phyloP scores from a whole-genome alignment of 352 stramenopile genomes.

The Pythium phragmiticola region DNA sequence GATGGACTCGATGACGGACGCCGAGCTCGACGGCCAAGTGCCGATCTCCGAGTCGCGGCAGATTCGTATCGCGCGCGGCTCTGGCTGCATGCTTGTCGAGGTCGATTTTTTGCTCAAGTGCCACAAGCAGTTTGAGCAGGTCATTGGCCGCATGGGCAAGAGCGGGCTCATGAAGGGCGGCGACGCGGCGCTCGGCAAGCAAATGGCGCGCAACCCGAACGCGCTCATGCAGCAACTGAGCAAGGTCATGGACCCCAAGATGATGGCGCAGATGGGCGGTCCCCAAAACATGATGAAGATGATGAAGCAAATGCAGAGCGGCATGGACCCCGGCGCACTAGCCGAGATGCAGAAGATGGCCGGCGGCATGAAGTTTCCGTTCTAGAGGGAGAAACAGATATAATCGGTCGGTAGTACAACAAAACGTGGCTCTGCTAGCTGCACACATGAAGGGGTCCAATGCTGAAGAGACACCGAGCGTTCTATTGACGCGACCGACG shows the following conservation, averaged over 20 bases:
- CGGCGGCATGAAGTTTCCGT: slow-evolving; percentile 81
- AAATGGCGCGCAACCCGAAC: slow-evolving; percentile 96
- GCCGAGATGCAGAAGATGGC: slow-evolving; percentile 84
- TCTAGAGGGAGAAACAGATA: slow-evolving; percentile 34
- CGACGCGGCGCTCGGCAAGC: slow-evolving; percentile 86
- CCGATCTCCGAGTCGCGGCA: slow-evolving; percentile 67
- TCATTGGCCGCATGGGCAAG: slow-evolving; percentile 98
- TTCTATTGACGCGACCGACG: too few relatives aligned
- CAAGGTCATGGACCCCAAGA: slow-evolving; percentile 92
- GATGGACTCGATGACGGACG: slow-evolving; percentile 99
- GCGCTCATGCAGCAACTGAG: slow-evolving; percentile 96
- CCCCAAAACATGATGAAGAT: slow-evolving; percentile 90
- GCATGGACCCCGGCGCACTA: slow-evolving; percentile 70
- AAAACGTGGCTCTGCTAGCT: neutral
- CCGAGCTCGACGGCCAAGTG: slow-evolving; percentile 93
- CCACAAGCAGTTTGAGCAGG: slow-evolving; percentile 95
- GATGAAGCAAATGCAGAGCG: slow-evolving; percentile 93
- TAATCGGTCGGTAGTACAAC: neutral
- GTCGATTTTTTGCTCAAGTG: slow-evolving; percentile 94
- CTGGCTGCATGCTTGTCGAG: slow-evolving; percentile 85
- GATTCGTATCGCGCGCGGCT: slow-evolving; percentile 90
- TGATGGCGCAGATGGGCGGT: slow-evolving; percentile 87
- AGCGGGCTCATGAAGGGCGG: slow-evolving; percentile 91
- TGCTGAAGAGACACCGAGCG: too few relatives aligned
- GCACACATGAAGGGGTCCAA: too few relatives aligned